Evolutionary conservation across 139 green algal genomes (phyloP), one percentile per base, ranked within the genome.

Genomic region (Pleodorina starrii): DNA sequence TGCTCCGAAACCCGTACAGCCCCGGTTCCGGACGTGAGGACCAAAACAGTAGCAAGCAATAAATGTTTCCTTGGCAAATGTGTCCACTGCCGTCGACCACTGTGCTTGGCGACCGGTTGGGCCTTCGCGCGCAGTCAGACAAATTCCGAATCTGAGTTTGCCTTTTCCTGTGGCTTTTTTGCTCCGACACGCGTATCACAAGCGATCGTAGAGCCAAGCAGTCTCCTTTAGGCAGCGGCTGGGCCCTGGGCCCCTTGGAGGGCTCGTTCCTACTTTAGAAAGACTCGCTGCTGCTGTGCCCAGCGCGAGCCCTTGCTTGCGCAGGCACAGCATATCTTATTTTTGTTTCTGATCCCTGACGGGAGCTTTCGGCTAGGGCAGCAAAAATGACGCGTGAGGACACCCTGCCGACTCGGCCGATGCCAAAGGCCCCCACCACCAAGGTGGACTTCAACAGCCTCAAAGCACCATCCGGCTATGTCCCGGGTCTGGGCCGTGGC

Each of bases 401-500:
- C 84, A 89, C 84, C 69, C 84, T 89, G 5, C 84, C 84, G 23
- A 89, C 84, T 44, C 68, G 84, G 69, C 84, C 84, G 78, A 89
- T 89, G 84, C 84, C 84, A 3, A 89, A 89, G 84, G 84, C 84
- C 69, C 84, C 84, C 63, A 89, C 84, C 69, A 89, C 84, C 23
- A 89, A 89, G 84, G 73, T 96, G 25, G 94, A 98, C 85, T 98
- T 97, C 92, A 99, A 98, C 90, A 74, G 91, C 17, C 89, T 98
- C 23, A 90, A 86, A 17, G 90, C 95, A 11, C 98, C 98, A 2
- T 44, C 94, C 2, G 96, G 95, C 68, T 99, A 99, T 90, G 97
- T 99, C 5, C 93, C 98, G 11, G 98, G 98, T 43, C 79, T 99
- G 77, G 98, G 98, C 23, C 96, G 98, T 89, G 98, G 98, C 85